Conservation (phyloP, 768 basidiomycete genomes). For the Russula virescens region DNA sequence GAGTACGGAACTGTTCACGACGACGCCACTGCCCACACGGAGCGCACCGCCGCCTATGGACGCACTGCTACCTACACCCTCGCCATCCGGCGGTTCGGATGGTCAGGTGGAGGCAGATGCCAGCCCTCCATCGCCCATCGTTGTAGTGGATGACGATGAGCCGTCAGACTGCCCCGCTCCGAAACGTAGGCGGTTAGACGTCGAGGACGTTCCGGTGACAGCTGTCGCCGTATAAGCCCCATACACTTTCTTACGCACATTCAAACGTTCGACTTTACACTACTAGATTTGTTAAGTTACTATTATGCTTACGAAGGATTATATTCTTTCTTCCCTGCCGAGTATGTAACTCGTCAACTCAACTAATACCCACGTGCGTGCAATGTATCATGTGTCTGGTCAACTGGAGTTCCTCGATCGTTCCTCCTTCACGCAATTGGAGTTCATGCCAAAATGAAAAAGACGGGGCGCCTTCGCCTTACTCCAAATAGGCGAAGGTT, state of each 20-base stretch:
- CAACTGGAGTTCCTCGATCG: too few species aligned
- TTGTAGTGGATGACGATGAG: conserved; percentile 54
- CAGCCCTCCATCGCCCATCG: conserved; percentile 46
- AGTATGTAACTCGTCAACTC: background rate
- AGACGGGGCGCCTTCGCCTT: background rate
- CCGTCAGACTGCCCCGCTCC: conserved; percentile 44
- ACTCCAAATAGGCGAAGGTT: background rate
- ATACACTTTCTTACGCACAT: background rate
- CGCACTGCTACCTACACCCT: conserved; percentile 33
- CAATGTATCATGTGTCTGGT: background rate
- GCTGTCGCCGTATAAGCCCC: conserved; percentile 9
- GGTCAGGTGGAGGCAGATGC: conserved; percentile 27
- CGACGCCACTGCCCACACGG: conserved; percentile 15
- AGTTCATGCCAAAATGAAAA: background rate
- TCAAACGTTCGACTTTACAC: background rate
- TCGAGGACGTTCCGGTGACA: conserved; percentile 7
- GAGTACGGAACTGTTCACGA: conserved; percentile 18
- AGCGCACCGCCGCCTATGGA: conserved; percentile 16
- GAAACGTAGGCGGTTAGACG: conserved; percentile 46
- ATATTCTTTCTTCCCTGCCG: conserved; percentile 1
- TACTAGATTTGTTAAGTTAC: conserved; percentile 14
- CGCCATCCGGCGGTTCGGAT: conserved; percentile 22
- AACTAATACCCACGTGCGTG: conserved; percentile 13
- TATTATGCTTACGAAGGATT: background rate
- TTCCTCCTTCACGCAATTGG: background rate